Conservation (phyloP, 164 flowering plant genomes). For the Nelumbo lutea region DNA sequence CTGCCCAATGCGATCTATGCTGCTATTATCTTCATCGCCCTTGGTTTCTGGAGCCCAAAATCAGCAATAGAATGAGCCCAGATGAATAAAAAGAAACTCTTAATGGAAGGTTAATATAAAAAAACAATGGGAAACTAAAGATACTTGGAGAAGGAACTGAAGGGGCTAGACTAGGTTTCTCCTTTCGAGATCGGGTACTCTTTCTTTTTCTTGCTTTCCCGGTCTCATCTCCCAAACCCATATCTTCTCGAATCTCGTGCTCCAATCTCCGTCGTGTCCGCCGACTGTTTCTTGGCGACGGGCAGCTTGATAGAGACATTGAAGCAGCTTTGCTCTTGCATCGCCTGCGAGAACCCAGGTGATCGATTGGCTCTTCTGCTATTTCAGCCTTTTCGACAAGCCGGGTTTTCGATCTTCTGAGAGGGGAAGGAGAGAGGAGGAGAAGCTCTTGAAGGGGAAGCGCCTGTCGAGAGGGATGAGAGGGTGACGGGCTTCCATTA, state of each 20-base stretch:
- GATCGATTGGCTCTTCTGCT: conserved; percentile 39
- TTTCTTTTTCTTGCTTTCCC: conserved; percentile 48
- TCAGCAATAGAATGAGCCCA: conserved; percentile 3
- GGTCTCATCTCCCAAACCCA: conserved; percentile 44
- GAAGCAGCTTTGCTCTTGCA: conserved; percentile 39
- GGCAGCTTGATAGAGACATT: conserved; percentile 35
- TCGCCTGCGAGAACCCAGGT: conserved; percentile 33
- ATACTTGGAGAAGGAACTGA: conserved; percentile 45
- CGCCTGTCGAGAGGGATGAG: conserved; percentile 17
- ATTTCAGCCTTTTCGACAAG: conserved; percentile 39
- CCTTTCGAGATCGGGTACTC: conserved; percentile 46
- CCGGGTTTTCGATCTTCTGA: conserved; percentile 45
- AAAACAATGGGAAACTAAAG: neutral
- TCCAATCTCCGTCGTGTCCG: conserved; percentile 50
- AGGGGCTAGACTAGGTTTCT: conserved; percentile 37
- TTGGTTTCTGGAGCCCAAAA: conserved; percentile 18
- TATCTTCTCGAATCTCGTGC: conserved; percentile 48
- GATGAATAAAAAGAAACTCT: conserved; percentile 9
- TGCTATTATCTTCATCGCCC: conserved; percentile 23
- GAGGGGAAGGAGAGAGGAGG: conserved; percentile 60
- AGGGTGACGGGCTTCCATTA: conserved; percentile 16
- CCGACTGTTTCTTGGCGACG: conserved; percentile 54
- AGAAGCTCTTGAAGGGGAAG: conserved; percentile 52
- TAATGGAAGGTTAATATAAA: neutral
- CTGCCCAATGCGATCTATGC: conserved; percentile 44